These are phyloP conservation scores for Cutaneotrichosporon curvatum DNA, from an alignment of 1,284 basidiomycete species.

Conservation along the genomic window DNA sequence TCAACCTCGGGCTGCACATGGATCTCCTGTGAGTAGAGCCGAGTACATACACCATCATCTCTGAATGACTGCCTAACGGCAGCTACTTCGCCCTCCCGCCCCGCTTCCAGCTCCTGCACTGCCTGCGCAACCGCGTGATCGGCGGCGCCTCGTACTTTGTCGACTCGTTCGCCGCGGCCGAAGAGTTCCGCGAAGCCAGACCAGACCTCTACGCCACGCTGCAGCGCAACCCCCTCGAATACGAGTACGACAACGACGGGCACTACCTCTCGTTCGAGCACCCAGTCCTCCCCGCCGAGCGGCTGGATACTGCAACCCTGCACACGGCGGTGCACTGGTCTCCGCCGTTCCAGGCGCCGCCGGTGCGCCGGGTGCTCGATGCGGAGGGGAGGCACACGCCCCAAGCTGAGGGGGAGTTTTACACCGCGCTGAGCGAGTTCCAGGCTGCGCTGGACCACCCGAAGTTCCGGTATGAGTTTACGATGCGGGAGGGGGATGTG, in stretches of 20 bases:
- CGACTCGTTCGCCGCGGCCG: slow-evolving; percentile 67
- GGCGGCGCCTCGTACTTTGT: slow-evolving; percentile 87
- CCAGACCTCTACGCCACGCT: slow-evolving; percentile 49
- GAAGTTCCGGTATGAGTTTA: slow-evolving; percentile 58
- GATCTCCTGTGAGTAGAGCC: slow-evolving; percentile 67
- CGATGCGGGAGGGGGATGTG: slow-evolving; percentile 72
- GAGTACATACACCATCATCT: too few species aligned
- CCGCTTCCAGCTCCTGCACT: slow-evolving; percentile 85
- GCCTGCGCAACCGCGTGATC: slow-evolving; percentile 67
- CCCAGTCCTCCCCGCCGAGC: slow-evolving; percentile 59
- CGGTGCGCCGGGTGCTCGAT: slow-evolving; percentile 5
- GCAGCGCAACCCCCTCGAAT: slow-evolving; percentile 63
- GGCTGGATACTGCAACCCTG: slow-evolving; percentile 7
- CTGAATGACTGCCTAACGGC: slow-evolving; percentile 6
- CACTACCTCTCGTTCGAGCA: slow-evolving; percentile 77
- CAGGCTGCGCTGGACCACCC: slow-evolving; percentile 57
- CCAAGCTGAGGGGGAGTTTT: slow-evolving; percentile 51
- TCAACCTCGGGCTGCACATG: slow-evolving; percentile 85
- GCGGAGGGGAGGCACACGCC: slow-evolving; percentile 6
- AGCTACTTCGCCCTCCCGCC: slow-evolving; percentile 82
- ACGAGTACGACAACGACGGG: slow-evolving; percentile 86
- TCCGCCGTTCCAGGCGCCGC: slow-evolving; percentile 81
- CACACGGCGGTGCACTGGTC: slow-evolving; percentile 72
- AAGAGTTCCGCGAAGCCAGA: slow-evolving; percentile 15
- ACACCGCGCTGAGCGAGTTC: slow-evolving; percentile 61